Conservation (phyloP, 1,139 yeast genomes). For the Nakaseomyces sp. region DNA sequence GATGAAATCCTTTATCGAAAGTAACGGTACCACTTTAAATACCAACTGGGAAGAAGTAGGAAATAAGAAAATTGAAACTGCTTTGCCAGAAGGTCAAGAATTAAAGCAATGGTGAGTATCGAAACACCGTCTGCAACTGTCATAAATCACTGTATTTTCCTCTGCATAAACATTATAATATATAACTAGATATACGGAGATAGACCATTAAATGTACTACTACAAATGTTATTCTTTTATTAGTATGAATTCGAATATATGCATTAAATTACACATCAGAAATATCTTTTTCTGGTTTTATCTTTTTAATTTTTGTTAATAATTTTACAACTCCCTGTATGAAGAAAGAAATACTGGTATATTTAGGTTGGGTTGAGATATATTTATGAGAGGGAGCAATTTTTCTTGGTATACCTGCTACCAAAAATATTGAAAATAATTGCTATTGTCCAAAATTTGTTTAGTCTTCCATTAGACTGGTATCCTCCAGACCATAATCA, state of each 20-base stretch:
- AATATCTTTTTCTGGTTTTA: too few relatives aligned
- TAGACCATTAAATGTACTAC: neutral
- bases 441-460: neutral
- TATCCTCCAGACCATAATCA: constrained; percentile 19
- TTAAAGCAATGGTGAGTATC: constrained; percentile 32
- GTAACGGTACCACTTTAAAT: constrained; percentile 87
- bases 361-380: too few relatives aligned
- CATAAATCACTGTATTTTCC: too few relatives aligned
- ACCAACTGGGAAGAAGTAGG: constrained; percentile 94
- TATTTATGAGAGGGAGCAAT: too few relatives aligned
- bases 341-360: too few relatives aligned
- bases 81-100: constrained; percentile 72
- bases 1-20: constrained; percentile 94
- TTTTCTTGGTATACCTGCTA: constrained; percentile 2
- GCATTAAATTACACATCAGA: too few relatives aligned
- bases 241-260: neutral
- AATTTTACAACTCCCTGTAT: neutral
- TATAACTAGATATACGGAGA: neutral
- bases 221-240: neutral
- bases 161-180: too few relatives aligned
- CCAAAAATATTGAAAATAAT: neutral
- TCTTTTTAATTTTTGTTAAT: neutral
- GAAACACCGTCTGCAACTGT: too few relatives aligned
- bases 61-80: constrained; percentile 53
- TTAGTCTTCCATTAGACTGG: constrained; percentile 25